These are phyloP conservation scores for Rhododendron mucronatum DNA, from an alignment of 148 eudicot genomes.

Conservation along the genomic window DNA sequence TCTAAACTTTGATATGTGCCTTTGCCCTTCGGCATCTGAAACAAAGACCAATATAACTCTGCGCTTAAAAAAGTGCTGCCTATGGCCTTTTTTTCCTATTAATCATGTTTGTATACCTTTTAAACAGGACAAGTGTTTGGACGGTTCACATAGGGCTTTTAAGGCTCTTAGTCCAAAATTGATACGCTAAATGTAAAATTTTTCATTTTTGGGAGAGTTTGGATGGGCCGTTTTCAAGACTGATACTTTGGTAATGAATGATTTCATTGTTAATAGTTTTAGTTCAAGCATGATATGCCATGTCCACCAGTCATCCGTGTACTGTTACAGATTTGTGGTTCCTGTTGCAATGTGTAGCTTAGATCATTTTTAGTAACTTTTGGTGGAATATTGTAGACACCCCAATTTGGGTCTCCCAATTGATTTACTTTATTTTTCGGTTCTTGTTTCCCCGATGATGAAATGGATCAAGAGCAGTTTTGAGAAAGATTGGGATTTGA, in stretches of 20 bases:
- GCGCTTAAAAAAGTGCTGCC: background rate
- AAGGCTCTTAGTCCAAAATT: background rate
- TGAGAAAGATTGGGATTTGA: too few species aligned
- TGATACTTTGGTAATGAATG: background rate
- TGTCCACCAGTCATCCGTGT: background rate
- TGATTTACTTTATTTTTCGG: too few species aligned
- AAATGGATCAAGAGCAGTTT: too few species aligned
- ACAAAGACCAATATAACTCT: background rate
- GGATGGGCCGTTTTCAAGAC: background rate
- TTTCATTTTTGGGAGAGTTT: background rate
- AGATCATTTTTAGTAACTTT: background rate
- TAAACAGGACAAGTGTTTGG: background rate
- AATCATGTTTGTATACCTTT: background rate
- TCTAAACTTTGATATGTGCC: background rate
- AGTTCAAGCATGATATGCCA: background rate
- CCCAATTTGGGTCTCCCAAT: too few species aligned
- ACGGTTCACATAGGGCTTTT: background rate
- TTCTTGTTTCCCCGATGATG: too few species aligned
- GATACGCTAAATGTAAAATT: background rate
- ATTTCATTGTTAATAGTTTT: background rate
- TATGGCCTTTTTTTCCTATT: background rate
- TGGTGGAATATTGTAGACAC: background rate
- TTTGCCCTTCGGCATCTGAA: background rate
- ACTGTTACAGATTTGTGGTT: background rate
- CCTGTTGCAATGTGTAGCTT: background rate